A percentile compares a stretch with the other conserved stretches of the same genome.
These are phyloP conservation scores for Tagetes patula DNA, from an alignment of 129 eudicot species.

Conservation along the genomic window DNA sequence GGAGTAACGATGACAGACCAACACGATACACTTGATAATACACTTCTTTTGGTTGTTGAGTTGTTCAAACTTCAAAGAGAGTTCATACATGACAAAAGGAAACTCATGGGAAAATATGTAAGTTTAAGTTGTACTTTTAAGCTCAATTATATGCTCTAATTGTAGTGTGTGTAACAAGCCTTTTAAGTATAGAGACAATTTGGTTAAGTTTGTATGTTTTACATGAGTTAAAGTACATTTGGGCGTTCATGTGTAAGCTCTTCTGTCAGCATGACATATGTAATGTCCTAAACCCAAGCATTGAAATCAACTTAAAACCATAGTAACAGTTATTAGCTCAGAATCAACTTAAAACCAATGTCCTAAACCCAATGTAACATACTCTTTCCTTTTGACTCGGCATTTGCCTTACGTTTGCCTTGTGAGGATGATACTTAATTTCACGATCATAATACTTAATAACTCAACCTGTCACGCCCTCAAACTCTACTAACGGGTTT, in stretches of 20 bases:
- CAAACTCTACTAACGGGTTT: too few relatives aligned
- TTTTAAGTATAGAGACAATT: background rate
- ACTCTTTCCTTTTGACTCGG: too few relatives aligned
- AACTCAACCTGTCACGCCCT: too few relatives aligned
- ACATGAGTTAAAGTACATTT: background rate
- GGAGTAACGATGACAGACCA: background rate
- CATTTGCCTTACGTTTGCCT: too few relatives aligned
- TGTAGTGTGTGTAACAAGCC: background rate
- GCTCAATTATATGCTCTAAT: background rate
- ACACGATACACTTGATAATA: conserved; percentile 9
- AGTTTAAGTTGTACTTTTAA: background rate
- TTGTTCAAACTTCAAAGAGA: background rate
- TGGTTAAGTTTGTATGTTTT: background rate
- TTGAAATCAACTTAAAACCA: background rate
- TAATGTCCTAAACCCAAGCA: background rate
- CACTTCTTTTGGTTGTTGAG: background rate
- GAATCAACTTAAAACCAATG: too few relatives aligned
- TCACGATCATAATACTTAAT: too few relatives aligned
- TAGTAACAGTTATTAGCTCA: background rate
- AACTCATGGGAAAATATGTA: background rate
- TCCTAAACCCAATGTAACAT: too few relatives aligned
- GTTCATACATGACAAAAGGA: background rate
- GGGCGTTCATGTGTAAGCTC: background rate
- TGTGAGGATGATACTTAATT: too few relatives aligned
- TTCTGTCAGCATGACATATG: background rate